phyloP scores from a whole-genome alignment of 1,284 basidiomycete species.

The Cutaneotrichosporon sp. region DNA sequence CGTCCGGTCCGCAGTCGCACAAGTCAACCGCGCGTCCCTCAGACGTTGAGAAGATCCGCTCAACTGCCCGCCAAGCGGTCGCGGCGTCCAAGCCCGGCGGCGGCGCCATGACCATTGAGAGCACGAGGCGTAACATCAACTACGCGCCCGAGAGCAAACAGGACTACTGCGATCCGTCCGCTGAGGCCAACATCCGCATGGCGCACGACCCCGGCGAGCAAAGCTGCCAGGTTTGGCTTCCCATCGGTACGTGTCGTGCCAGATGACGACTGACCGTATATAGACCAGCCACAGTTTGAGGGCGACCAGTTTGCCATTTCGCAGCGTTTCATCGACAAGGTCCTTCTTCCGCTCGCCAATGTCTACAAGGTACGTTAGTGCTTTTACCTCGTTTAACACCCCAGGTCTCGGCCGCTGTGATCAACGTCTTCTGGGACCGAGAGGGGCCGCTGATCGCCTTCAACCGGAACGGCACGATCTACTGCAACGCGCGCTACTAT shows the following conservation, averaged over 20 bases:
- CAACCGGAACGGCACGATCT: slow-evolving; percentile 83
- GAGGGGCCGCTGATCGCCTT: slow-evolving; percentile 84
- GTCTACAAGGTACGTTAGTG: slow-evolving; percentile 34
- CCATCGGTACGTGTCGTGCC: slow-evolving; percentile 55
- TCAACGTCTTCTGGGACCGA: slow-evolving; percentile 84
- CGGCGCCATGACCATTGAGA: slow-evolving; percentile 48
- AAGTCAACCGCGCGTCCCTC: slow-evolving; percentile 24
- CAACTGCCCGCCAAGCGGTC: slow-evolving; percentile 61
- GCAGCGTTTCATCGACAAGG: slow-evolving; percentile 61
- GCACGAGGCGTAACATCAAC: slow-evolving; percentile 63
- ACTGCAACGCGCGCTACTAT: slow-evolving; percentile 82
- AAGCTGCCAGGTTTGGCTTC: slow-evolving; percentile 57
- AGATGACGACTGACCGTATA: background rate
- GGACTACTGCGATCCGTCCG: slow-evolving; percentile 76
- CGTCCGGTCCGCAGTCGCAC: background rate
- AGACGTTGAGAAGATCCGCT: slow-evolving; percentile 26
- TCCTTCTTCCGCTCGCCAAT: slow-evolving; percentile 47
- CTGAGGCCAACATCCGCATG: slow-evolving; percentile 57
- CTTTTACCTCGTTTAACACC: background rate
- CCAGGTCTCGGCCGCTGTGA: slow-evolving; percentile 53
- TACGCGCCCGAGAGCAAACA: slow-evolving; percentile 68
- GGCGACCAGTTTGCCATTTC: slow-evolving; percentile 26
- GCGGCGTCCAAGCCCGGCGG: slow-evolving; percentile 56
- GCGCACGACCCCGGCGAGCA: slow-evolving; percentile 15
- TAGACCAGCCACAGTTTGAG: slow-evolving; percentile 22